A percentile compares a stretch with the other conserved stretches of the same genome.
These are phyloP conservation scores for Ambrosia artemisiifolia DNA, from an alignment of 129 eudicot species.

Conservation along the genomic window DNA sequence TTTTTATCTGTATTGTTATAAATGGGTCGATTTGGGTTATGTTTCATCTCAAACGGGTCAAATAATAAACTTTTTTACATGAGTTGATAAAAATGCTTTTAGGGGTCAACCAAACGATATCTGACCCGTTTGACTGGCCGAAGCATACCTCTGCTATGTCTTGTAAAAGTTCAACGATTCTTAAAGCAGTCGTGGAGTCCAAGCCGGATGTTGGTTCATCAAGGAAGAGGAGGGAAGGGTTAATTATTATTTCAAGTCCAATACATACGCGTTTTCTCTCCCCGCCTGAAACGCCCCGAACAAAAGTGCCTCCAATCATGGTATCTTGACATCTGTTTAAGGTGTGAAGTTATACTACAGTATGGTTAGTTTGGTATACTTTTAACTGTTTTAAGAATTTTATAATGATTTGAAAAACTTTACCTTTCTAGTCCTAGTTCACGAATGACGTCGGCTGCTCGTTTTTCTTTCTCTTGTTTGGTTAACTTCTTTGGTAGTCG, in stretches of 20 bases:
- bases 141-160: conserved; percentile 81
- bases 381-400: background rate
- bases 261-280: conserved; percentile 95
- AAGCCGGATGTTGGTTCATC: conserved; percentile 99
- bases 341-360: background rate
- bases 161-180: conserved; percentile 64
- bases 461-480: conserved; percentile 67
- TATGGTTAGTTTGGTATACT: background rate
- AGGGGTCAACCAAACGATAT: background rate
- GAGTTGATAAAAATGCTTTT: background rate
- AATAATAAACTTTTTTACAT: background rate
- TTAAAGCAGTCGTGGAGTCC: conserved; percentile 92
- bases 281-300: conserved; percentile 95
- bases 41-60: background rate
- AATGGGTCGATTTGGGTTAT: background rate
- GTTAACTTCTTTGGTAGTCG: conserved; percentile 64
- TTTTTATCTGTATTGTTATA: background rate
- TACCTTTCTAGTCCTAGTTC: conserved; percentile 91
- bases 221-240: conserved; percentile 83
- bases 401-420: background rate
- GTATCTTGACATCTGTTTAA: conserved; percentile 82
- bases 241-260: conserved; percentile 81
- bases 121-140: background rate
- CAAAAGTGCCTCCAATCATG: conserved; percentile 94
- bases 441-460: conserved; percentile 69